phyloP scores from a whole-genome alignment of 1,284 basidiomycete species.

The Tylopilus sp. region DNA sequence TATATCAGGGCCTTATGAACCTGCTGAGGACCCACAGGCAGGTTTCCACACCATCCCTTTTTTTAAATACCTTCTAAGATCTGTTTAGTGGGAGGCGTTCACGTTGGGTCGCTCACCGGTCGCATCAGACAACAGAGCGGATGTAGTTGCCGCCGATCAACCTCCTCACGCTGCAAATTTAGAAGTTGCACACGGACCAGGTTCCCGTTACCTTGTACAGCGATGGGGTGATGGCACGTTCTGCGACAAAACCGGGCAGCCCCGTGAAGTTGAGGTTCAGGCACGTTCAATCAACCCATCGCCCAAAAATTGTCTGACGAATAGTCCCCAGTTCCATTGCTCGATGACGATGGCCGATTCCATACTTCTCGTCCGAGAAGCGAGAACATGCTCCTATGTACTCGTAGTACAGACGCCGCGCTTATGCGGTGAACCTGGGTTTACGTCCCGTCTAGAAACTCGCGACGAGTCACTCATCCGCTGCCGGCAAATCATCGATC shows the following conservation, averaged over 20 bases:
- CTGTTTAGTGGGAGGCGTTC: slow-evolving; percentile 71
- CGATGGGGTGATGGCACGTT: slow-evolving; percentile 86
- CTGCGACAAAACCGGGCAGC: slow-evolving; percentile 86
- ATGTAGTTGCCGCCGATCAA: slow-evolving; percentile 64
- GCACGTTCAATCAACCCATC: slow-evolving; percentile 39
- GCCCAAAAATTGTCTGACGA: slow-evolving; percentile 13
- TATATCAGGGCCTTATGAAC: slow-evolving; percentile 58
- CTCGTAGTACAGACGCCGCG: slow-evolving; percentile 91
- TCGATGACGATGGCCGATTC: slow-evolving; percentile 85
- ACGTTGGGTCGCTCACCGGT: slow-evolving; percentile 71
- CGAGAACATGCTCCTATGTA: slow-evolving; percentile 87
- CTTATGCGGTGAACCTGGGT: slow-evolving; percentile 87
- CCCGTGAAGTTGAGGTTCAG: slow-evolving; percentile 90
- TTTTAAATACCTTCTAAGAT: slow-evolving; percentile 13
- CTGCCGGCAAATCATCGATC: slow-evolving; percentile 65
- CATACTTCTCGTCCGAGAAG: slow-evolving; percentile 88
- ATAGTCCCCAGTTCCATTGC: slow-evolving; percentile 76
- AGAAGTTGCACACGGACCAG: slow-evolving; percentile 69
- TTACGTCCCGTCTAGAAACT: slow-evolving; percentile 68
- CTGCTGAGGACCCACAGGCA: slow-evolving; percentile 78
- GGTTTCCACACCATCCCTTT: slow-evolving; percentile 25
- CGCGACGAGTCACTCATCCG: slow-evolving; percentile 66
- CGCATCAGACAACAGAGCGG: slow-evolving; percentile 55
- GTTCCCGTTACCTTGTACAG: slow-evolving; percentile 88
- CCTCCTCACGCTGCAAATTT: slow-evolving; percentile 59